Conservation (phyloP, 805 yeast genomes). For the Starmerella etchellsii region DNA sequence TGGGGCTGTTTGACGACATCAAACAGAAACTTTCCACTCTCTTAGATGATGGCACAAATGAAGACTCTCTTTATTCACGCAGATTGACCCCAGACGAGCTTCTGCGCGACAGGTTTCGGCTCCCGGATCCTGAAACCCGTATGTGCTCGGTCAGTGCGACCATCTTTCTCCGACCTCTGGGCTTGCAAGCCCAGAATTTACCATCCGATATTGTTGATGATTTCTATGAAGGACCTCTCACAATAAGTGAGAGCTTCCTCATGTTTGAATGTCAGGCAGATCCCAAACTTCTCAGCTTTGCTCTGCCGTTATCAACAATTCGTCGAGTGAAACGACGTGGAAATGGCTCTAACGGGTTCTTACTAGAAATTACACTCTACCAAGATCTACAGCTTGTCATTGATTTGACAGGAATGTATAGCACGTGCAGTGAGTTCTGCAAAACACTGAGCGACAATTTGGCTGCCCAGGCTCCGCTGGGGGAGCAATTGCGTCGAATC, state of each 20-base stretch:
- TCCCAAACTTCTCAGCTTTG: conserved; percentile 51
- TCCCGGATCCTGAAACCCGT: conserved; percentile 61
- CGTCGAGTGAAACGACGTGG: conserved; percentile 81
- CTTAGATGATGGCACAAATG: conserved; percentile 18
- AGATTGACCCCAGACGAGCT: conserved; percentile 53
- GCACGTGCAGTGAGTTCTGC: conserved; percentile 72
- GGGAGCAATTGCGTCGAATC: conserved; percentile 44
- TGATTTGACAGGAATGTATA: conserved; percentile 65
- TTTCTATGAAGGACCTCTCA: conserved; percentile 50
- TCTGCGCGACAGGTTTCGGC: conserved; percentile 50
- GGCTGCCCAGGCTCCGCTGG: conserved; percentile 48
- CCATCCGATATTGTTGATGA: conserved; percentile 16
- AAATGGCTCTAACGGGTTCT: conserved; percentile 54
- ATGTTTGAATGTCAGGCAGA: conserved; percentile 65
- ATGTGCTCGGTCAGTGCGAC: conserved; percentile 45
- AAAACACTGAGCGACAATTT: conserved; percentile 48
- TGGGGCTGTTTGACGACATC: conserved; percentile 23
- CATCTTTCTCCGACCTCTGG: conserved; percentile 15
- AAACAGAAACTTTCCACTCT: conserved; percentile 16
- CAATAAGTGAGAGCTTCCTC: conserved; percentile 59
- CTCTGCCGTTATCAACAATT: conserved; percentile 61
- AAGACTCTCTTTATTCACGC: conserved; percentile 20
- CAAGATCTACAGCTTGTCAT: conserved; percentile 50
- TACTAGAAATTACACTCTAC: conserved; percentile 57
- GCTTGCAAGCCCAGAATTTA: conserved; percentile 8